Base-by-base conservation (phyloP, 805 yeast species). In the Lipomyces mesembrius region DNA sequence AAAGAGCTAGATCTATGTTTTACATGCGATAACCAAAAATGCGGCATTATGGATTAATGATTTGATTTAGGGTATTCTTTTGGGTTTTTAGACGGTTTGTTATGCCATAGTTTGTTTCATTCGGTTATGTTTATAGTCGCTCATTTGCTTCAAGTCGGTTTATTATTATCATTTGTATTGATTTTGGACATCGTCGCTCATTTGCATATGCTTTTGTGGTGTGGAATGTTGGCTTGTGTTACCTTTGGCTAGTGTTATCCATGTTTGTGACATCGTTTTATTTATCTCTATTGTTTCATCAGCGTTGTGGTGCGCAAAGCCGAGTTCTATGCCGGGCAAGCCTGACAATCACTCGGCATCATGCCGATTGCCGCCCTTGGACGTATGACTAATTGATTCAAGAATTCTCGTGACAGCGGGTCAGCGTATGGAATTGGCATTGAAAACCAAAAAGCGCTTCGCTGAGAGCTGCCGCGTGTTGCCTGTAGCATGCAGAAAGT, bases 41-140 rank as follows among this genome's bases (percentile, higher is more conserved):
- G 43, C 17, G 22, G 32, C 54, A 54, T 25, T 52, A 34, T 14
- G 37, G 14, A 37, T 37, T 32, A 52, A 32, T 60, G 62, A 49
- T 22, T 63, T 29, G 25, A 37, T 17, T 43, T 49, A 35, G n/a
- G n/a, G 43, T 29, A 20, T n/a, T 53, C 51, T 20, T 59, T n/a
- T n/a, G 37, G 27, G 59, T 46, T 17, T 52, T 8, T 54, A 55
- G 32, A 46, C 35, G n/a, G 29, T 55, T 6, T 27, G 5, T 17
- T 35, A 61, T 43, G 64, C 20, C 37, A 53, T 35, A 55, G 55
- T 43, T 39, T 32, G 59, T 39, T 43, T 32, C 63, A 25, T 57
- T 14, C 11, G 20, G 22, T 20, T 14, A 14, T 55, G 35, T 20
- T 32, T 2, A n/a, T 17, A n/a, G 49, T 43, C 49, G 14, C 49